phyloP scores from a whole-genome alignment of 2,329 filamentous ascomycete species.

The Ceratocystis huliohia region DNA sequence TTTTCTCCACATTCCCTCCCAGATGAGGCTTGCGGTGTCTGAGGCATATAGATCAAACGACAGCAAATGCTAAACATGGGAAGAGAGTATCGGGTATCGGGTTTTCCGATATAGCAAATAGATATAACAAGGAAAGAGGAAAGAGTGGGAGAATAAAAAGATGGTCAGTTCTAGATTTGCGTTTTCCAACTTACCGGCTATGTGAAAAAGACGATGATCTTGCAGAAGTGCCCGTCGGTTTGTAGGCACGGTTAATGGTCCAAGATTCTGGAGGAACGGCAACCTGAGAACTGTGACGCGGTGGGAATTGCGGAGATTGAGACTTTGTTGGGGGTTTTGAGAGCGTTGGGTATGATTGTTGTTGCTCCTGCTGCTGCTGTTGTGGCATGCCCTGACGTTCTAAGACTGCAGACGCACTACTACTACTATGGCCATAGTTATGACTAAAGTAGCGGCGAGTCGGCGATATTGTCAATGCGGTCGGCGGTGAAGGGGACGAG shows the following conservation, averaged over 20 bases:
- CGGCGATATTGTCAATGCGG: conserved; percentile 8
- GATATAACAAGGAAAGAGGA: conserved; percentile 2
- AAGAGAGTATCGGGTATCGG: background rate
- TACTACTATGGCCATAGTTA: conserved; percentile 9
- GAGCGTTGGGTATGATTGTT: background rate
- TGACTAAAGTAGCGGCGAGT: conserved; percentile 16
- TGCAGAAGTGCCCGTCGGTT: background rate
- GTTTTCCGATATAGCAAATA: background rate
- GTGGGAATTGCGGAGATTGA: conserved; percentile 11
- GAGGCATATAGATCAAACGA: background rate
- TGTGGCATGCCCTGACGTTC: background rate
- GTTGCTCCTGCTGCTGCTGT: background rate
- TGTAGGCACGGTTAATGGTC: conserved; percentile 10
- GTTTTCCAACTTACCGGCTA: conserved; percentile 7
- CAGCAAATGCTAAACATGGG: background rate
- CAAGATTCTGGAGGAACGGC: conserved; percentile 14
- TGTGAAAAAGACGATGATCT: conserved; percentile 19
- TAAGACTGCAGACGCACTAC: background rate
- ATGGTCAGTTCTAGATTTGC: no score
- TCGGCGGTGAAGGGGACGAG: conserved; percentile 13
- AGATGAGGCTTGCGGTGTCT: conserved; percentile 3
- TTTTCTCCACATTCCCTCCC: no score
- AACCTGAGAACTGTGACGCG: conserved; percentile 13
- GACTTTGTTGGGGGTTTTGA: conserved; percentile 10
- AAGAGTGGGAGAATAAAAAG: conserved; percentile 9